phyloP scores from a whole-genome alignment of 441 rosid genomes.

The Metrosideros polymorpha region DNA sequence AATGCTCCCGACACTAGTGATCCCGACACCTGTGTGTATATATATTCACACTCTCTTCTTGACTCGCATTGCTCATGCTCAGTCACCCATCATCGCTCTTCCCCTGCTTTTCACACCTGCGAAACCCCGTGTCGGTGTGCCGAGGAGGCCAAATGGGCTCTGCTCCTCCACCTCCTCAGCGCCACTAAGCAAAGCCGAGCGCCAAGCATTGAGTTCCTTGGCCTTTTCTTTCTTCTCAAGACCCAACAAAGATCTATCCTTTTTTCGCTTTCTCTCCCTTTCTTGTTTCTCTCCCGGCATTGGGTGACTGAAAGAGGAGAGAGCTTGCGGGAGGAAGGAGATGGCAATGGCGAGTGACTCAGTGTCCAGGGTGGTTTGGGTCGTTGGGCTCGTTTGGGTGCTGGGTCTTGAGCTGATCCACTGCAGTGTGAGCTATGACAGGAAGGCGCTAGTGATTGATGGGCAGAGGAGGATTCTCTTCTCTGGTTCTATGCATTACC shows the following conservation, averaged over 20 bases:
- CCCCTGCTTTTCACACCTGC: neutral
- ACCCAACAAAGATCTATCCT: neutral
- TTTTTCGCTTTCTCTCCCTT: neutral
- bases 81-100: neutral
- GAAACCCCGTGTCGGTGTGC: neutral
- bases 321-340: neutral
- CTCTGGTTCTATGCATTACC: constrained; percentile 34
- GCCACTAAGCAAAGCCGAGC: neutral
- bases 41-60: neutral
- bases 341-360: constrained; percentile 1
- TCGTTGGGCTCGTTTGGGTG: neutral
- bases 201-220: neutral
- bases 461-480: constrained; percentile 45
- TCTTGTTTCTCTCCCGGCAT: neutral
- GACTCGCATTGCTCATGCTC: neutral
- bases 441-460: constrained; percentile 38
- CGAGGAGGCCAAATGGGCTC: neutral
- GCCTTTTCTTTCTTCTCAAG: neutral
- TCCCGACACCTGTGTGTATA: neutral
- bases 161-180: neutral
- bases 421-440: constrained; percentile 34
- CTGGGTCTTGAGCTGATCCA: constrained; percentile 9
- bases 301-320: neutral
- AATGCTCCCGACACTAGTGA: neutral
- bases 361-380: constrained; percentile 4